Conservation (phyloP, 2,329 filamentous ascomycete species). For the Cryphonectria japonica region DNA sequence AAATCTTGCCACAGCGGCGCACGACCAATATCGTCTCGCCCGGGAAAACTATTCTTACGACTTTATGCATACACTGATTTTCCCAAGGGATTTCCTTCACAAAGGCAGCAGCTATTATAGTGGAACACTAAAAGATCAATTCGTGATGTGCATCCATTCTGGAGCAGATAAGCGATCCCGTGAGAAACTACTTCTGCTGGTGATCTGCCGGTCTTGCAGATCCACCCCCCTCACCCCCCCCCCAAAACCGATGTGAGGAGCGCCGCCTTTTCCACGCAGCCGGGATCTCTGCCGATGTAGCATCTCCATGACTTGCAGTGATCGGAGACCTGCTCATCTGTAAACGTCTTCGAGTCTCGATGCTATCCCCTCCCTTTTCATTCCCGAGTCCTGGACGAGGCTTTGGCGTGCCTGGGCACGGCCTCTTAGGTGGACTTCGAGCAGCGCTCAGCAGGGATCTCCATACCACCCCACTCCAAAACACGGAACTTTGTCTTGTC, state of each 20-base stretch:
- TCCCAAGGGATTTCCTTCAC: neutral
- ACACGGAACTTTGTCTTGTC: neutral
- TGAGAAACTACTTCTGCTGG: neutral
- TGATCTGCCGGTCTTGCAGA: neutral
- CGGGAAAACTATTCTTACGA: neutral
- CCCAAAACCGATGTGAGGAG: neutral
- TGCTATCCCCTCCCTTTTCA: neutral
- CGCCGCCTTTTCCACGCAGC: neutral
- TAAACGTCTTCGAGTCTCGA: neutral
- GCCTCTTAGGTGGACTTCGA: neutral
- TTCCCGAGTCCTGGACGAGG: neutral
- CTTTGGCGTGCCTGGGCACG: too few species aligned
- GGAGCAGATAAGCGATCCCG: neutral
- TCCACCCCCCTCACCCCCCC: neutral
- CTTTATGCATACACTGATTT: neutral
- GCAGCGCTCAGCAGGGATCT: neutral
- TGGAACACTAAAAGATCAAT: neutral
- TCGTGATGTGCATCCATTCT: neutral
- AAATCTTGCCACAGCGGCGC: neutral
- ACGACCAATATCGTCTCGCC: too few species aligned
- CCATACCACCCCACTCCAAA: constrained; percentile 9
- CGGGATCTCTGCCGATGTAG: neutral
- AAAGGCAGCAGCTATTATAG: neutral
- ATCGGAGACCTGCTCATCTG: neutral
- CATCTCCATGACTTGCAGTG: neutral